These are phyloP conservation scores for Vigna unguiculata DNA, from an alignment of 306 rosid species.

Conservation along the genomic window DNA sequence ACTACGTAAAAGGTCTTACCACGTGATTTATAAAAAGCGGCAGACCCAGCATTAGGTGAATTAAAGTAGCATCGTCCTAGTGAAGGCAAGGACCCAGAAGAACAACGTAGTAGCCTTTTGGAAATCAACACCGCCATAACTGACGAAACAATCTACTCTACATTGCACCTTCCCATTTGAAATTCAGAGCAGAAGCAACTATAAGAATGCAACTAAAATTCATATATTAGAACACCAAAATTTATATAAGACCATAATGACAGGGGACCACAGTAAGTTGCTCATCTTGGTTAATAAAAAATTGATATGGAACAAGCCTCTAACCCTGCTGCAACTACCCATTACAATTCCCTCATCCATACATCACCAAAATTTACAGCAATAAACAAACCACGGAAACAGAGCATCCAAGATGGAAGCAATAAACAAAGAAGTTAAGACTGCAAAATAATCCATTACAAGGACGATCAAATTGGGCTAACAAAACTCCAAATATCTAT, in stretches of 20 bases:
- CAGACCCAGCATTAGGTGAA: conserved; percentile 46
- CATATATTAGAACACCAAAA: not conserved
- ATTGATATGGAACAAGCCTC: not conserved
- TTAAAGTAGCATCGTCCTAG: conserved; percentile 52
- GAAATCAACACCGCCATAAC: conserved; percentile 69
- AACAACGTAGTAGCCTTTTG: conserved; percentile 68
- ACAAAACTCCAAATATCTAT: conserved; percentile 1
- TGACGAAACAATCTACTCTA: conserved; percentile 17
- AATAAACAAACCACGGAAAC: not conserved
- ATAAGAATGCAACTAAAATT: not conserved
- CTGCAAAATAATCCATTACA: not conserved
- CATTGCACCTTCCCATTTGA: conserved; percentile 35
- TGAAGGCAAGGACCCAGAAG: conserved; percentile 60
- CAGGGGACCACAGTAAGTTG: not conserved
- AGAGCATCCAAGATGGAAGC: not conserved
- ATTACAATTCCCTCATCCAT: not conserved
- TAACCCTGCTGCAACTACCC: not conserved
- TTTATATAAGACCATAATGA: too few species aligned
- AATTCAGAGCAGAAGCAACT: conserved; percentile 21
- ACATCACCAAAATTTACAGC: not conserved
- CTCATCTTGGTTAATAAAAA: not conserved
- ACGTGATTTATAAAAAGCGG: conserved; percentile 41
- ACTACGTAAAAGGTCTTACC: conserved; percentile 45
- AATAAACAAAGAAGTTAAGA: not conserved
- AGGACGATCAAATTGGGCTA: not conserved